Percentiles rank a stretch among this genome's conserved stretches.
Conservation (phyloP, 768 basidiomycete species). For the Stropharia rugosoannulata region DNA sequence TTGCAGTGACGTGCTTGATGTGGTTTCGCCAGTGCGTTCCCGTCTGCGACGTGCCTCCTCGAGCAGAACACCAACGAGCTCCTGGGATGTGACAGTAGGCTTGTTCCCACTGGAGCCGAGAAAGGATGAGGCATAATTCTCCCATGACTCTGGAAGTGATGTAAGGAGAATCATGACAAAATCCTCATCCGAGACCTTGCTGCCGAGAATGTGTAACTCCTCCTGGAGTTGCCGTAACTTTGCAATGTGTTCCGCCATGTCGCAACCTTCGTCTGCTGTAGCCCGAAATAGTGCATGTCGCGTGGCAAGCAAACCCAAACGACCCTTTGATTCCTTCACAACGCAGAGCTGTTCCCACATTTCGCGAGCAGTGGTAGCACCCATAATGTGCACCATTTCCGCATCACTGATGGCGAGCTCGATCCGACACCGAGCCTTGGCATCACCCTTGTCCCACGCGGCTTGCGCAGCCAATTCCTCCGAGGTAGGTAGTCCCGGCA, state of each 20-base stretch:
- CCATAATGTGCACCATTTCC: constrained; percentile 24
- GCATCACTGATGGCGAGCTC: constrained; percentile 22
- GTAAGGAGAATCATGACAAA: constrained; percentile 29
- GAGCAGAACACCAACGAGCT: constrained; percentile 21
- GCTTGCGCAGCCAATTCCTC: constrained; percentile 10
- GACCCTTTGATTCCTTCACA: constrained; percentile 25
- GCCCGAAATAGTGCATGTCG: constrained; percentile 18
- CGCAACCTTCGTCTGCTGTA: constrained; percentile 22
- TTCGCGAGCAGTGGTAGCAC: constrained; percentile 18
- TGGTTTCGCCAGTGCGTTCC: not conserved
- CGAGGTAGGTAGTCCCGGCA: not conserved
- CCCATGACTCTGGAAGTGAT: constrained; percentile 27
- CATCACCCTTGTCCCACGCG: constrained; percentile 18
- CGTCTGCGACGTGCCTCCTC: constrained; percentile 19
- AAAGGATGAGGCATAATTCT: constrained; percentile 23
- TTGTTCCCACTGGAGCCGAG: constrained; percentile 18
- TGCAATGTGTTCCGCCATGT: constrained; percentile 25
- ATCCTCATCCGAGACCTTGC: constrained; percentile 25
- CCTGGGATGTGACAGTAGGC: constrained; percentile 14
- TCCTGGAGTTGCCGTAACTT: constrained; percentile 22
- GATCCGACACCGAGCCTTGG: constrained; percentile 19
- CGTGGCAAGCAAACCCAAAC: constrained; percentile 21
- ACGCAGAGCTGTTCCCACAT: constrained; percentile 26
- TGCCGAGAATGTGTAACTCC: constrained; percentile 23
- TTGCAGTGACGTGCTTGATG: not conserved